Evolutionary conservation across 1,139 yeast species (phyloP), one percentile per base, ranked within the genome.

Genomic region (Yamadazyma dushanensis): DNA sequence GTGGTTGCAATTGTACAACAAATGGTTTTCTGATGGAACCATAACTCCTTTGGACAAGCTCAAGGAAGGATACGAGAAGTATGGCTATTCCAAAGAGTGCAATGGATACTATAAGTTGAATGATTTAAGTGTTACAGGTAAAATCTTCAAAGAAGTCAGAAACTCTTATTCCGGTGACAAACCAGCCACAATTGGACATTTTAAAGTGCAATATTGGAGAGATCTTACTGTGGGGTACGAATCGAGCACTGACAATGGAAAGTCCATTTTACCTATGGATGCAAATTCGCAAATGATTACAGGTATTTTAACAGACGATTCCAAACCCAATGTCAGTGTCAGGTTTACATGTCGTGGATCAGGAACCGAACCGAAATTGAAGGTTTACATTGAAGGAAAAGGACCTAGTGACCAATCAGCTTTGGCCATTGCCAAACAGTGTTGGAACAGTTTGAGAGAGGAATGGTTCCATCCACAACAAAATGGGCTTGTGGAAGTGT

Each of bases 331-430:
- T 25, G 27, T 88, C 2, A 65, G 96, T n/a, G 78, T 88, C 2
- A 65, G 96, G 28, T 83, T 90, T 55, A 90, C 97, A 0, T 80
- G 87, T 34, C 72, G 98, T 34, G 97, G 97, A 0, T 87, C 96
- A 4, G 98, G 98, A 8, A 92, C 98, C 0, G 98, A 92, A 56
- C 97, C 97, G 3, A 92, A 92, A 54, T 66, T 92, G 43, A 92
- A 92, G 58, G 87, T 90, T 1, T 92, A 92, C 60, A 82, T 92
- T 29, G 97, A 92, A 56, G 95, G 95, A 0, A 61, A 60, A 26
- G 73, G 86, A 0, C 40, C 46, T 4, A 46, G 50, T 8, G 83
- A 73, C 31, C 53, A 47, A 2, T 50, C 56, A 5, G 87, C 96
- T 0, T 43, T 49, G 2, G 45, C 37, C 0, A 54, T 83, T 9